A percentile compares a stretch with the other conserved stretches of the same genome.
Evolutionary conservation across 148 eudicot genomes (phyloP).

Genomic region (Rhododendron kiyosumense): DNA sequence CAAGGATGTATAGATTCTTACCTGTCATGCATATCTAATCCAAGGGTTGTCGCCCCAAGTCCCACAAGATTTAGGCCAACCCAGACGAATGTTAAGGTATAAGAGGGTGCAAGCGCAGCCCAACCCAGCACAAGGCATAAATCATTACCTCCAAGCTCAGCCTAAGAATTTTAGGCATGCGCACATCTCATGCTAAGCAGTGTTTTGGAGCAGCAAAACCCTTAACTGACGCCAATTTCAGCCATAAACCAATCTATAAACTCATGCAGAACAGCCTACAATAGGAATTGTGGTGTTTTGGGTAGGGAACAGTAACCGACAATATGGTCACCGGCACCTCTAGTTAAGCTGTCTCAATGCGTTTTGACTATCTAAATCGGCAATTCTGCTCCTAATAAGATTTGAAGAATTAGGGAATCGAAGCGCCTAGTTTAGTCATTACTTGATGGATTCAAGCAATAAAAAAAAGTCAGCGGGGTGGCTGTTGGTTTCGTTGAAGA

Average conservation of each 20-base stretch:
- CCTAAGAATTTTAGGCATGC: not conserved
- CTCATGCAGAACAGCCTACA: not conserved
- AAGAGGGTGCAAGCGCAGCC: not conserved
- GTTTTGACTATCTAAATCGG: not conserved
- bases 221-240: not conserved
- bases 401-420: not conserved
- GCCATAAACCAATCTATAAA: not conserved
- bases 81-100: not conserved
- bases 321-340: not conserved
- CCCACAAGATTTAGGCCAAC: not conserved
- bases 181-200: not conserved
- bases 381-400: not conserved
- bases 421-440: not conserved
- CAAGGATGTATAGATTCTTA: not conserved
- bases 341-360: not conserved
- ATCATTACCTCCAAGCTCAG: not conserved
- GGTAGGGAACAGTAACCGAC: not conserved
- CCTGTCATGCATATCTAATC: not conserved
- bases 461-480: not conserved
- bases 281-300: not conserved
- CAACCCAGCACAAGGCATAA: not conserved
- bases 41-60: not conserved
- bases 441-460: not conserved
- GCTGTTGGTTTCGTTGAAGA: not conserved
- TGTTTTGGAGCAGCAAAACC: not conserved